These are phyloP conservation scores for Solanum hybrid DNA, from an alignment of 305 asterid species.

Conservation along the genomic window DNA sequence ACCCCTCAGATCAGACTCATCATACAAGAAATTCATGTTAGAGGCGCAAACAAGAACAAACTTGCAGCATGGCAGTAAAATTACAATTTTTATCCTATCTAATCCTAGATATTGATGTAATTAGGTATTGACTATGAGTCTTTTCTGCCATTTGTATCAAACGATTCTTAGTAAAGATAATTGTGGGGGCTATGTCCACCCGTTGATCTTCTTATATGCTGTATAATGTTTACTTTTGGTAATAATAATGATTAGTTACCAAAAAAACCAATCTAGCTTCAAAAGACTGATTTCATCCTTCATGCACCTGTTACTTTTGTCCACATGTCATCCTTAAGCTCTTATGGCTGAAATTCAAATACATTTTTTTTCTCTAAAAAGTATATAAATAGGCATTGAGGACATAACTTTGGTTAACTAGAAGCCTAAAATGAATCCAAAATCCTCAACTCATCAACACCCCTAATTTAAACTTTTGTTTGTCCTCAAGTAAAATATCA, in stretches of 20 bases:
- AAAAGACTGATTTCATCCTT: background rate
- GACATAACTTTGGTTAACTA: background rate
- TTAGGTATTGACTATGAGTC: background rate
- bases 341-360: too few relatives aligned
- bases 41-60: too few relatives aligned
- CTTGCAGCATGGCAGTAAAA: background rate
- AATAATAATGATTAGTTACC: background rate
- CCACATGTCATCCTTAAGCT: background rate
- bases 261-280: background rate
- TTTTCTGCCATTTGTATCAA: too few relatives aligned
- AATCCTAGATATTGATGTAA: background rate
- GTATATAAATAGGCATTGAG: background rate
- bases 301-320: background rate
- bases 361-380: too few relatives aligned
- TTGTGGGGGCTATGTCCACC: background rate
- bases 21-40: background rate
- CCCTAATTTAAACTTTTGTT: background rate
- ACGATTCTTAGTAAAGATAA: background rate
- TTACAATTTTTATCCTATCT: background rate
- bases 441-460: background rate
- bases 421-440: background rate
- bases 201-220: background rate
- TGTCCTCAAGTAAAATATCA: background rate
- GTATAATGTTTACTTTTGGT: background rate
- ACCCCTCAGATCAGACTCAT: background rate